Evolutionary conservation across 768 basidiomycete species (phyloP).

Genomic region (Pulveroboletus sp.): DNA sequence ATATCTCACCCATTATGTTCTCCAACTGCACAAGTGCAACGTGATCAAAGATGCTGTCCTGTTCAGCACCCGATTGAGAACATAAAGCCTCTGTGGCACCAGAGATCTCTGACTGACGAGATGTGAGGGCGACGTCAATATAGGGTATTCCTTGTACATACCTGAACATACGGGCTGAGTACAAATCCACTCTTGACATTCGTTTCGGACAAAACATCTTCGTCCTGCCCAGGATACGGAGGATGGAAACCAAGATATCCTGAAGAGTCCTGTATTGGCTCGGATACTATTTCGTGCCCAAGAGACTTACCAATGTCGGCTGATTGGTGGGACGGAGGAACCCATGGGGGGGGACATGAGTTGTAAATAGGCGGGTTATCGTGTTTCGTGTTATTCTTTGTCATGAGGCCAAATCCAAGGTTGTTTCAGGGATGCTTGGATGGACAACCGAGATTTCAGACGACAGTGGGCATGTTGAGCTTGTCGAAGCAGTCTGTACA

Average conservation of each 20-base stretch:
- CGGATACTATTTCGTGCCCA: neutral
- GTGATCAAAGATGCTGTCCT: constrained; percentile 46
- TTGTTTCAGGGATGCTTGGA: neutral
- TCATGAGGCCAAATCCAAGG: constrained; percentile 8
- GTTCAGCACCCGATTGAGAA: constrained; percentile 20
- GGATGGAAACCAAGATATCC: constrained; percentile 77
- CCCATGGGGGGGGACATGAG: constrained; percentile 67
- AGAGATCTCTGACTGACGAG: constrained; percentile 20
- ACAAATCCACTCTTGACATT: constrained; percentile 66
- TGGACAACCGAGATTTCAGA: neutral
- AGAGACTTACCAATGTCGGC: constrained; percentile 61
- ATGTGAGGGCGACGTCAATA: neutral
- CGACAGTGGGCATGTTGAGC: neutral
- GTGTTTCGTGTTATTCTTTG: constrained; percentile 23
- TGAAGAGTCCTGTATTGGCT: constrained; percentile 22
- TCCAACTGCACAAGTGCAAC: constrained; percentile 58
- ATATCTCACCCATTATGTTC: constrained; percentile 72
- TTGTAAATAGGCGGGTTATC: constrained; percentile 47
- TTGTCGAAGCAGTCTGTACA: neutral
- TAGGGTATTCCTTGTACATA: constrained; percentile 31
- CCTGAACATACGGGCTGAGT: constrained; percentile 51
- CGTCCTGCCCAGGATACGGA: constrained; percentile 67
- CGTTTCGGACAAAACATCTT: constrained; percentile 60
- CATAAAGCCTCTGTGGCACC: constrained; percentile 11
- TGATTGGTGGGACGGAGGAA: constrained; percentile 57